Evolutionary conservation across 352 stramenopile species (phyloP), one percentile per base, ranked within the genome.

Genomic region (Phytophthora idaei): DNA sequence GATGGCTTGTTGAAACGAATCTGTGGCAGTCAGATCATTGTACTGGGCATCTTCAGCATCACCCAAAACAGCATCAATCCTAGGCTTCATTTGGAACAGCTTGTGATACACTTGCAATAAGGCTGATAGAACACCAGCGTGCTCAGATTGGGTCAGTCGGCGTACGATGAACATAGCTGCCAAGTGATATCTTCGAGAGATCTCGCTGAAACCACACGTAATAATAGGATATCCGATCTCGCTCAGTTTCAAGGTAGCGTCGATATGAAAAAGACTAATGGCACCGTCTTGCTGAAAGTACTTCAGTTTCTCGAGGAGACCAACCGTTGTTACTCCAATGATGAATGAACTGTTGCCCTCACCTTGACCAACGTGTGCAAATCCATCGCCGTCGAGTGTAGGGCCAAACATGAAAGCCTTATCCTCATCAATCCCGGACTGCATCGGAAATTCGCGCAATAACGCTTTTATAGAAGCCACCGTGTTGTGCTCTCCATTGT

Each of bases 221-320:
- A 46, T 64, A n/a, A 57, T 36, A 1, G 47, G 57, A 52, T 57
- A 64, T 5, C 57, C 47, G 11, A 52, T 31, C 0, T 57, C 28
- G 37, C 57, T 57, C 1, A 46, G 28, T 31, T 64, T 58, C 9
- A 64, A 64, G 0, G 57, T 64, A 8, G 57, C 47, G 12, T 64
- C 57, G 11, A 41, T 57, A 5, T 64, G 37, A 34, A 65, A 57
- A 0, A 50, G 34, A 45, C 15, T 45, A 11, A 45, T 21, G 11
- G 6, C 29, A 6, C 29, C 29, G 29, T 34, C 6, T 34, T 36
- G 31, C 31, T 36, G 31, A 36, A 36, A 36, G 8, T 8, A 36
- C 5, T 39, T 39, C 34, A 39, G 5, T 39, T 39, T 39, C 34
- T 39, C 34, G 34, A 39, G 34, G 12, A 39, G 34, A 39, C 34